phyloP scores from a whole-genome alignment of 768 basidiomycete genomes.

The Ephemerocybe angulata region DNA sequence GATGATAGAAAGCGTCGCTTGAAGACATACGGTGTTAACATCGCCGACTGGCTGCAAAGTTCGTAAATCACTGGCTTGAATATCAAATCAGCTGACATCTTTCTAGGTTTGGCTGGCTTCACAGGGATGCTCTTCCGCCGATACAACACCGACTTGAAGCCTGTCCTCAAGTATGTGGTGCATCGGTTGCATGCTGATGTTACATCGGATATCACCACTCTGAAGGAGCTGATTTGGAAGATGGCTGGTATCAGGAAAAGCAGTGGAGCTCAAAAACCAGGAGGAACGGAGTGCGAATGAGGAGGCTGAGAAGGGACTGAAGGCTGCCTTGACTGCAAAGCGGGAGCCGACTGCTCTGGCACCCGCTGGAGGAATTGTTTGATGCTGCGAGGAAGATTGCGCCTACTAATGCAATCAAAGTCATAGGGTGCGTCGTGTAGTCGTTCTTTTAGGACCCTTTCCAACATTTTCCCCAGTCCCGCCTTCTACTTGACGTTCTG shows the following conservation, averaged over 20 bases:
- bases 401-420: slow-evolving; percentile 57
- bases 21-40: slow-evolving; percentile 90
- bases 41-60: slow-evolving; percentile 91
- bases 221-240: slow-evolving; percentile 88
- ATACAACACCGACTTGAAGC: slow-evolving; percentile 78
- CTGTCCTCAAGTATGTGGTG: slow-evolving; percentile 84
- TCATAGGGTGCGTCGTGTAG: slow-evolving; percentile 60
- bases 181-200: slow-evolving; percentile 84
- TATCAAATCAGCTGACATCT: slow-evolving; percentile 2
- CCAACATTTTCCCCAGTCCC: slow-evolving; percentile 46
- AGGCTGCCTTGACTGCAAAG: slow-evolving; percentile 75
- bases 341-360: slow-evolving; percentile 64
- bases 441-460: slow-evolving; percentile 3
- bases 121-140: slow-evolving; percentile 88
- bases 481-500: slow-evolving; percentile 96
- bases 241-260: slow-evolving; percentile 85
- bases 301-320: slow-evolving; percentile 76
- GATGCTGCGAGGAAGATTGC: slow-evolving; percentile 71
- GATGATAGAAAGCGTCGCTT: slow-evolving; percentile 77
- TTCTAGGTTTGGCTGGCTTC: slow-evolving; percentile 85
- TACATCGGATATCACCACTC: slow-evolving; percentile 83
- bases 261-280: slow-evolving; percentile 63
- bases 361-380: slow-evolving; percentile 65
- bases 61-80: slow-evolving; percentile 31
- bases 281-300: slow-evolving; percentile 66